phyloP scores from a whole-genome alignment of 306 rosid species.

The Prunus mume region DNA sequence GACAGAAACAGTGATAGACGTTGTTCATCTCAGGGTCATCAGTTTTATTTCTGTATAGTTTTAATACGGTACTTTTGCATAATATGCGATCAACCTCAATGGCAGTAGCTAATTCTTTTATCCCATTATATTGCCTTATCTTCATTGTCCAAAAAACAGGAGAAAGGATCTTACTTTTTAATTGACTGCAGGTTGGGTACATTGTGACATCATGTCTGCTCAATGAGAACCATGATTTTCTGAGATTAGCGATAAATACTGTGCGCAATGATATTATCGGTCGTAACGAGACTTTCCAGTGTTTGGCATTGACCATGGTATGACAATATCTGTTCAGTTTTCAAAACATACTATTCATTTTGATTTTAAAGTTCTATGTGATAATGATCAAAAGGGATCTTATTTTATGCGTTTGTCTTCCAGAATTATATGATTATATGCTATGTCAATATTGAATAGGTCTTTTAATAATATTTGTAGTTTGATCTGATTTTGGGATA shows the following conservation, averaged over 20 bases:
- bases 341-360: slow-evolving; percentile 1
- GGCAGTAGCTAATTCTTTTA: not conserved
- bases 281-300: slow-evolving; percentile 96
- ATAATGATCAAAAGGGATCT: not conserved
- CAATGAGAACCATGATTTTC: slow-evolving; percentile 99
- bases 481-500: not conserved
- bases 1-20: not conserved
- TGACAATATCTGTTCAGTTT: slow-evolving; percentile 31
- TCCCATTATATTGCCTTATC: not conserved
- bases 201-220: slow-evolving; percentile 93
- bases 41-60: not conserved
- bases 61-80: not conserved
- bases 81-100: not conserved
- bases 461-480: not conserved
- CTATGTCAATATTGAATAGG: not conserved
- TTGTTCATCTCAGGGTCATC: not conserved
- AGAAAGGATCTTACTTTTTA: not conserved
- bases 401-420: not conserved
- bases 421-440: not conserved
- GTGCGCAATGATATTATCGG: slow-evolving; percentile 99
- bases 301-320: slow-evolving; percentile 99
- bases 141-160: not conserved
- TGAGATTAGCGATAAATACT: slow-evolving; percentile 94
- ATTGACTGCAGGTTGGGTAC: slow-evolving; percentile 92
- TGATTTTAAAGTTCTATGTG: not conserved